phyloP scores from a whole-genome alignment of 768 basidiomycete genomes.

The Termitomyces sp. region DNA sequence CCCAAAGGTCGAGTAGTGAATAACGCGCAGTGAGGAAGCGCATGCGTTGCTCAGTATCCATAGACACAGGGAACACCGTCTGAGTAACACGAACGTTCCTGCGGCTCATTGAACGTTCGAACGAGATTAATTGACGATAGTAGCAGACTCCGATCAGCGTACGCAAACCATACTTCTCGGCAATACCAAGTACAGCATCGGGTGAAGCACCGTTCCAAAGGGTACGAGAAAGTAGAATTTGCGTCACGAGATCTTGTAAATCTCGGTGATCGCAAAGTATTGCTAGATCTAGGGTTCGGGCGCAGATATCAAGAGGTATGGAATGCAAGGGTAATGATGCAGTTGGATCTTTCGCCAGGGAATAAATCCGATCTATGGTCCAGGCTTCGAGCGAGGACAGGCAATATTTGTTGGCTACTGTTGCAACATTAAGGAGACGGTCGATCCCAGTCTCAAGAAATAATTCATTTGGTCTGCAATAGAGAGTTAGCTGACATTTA shows the following conservation, averaged over 20 bases:
- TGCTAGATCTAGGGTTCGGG: slow-evolving; percentile 48
- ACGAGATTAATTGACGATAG: slow-evolving; percentile 41
- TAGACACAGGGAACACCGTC: slow-evolving; percentile 23
- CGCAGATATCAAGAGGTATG: slow-evolving; percentile 29
- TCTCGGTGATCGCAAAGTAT: slow-evolving; percentile 40
- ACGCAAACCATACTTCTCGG: slow-evolving; percentile 32
- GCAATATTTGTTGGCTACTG: slow-evolving; percentile 43
- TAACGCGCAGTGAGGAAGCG: slow-evolving; percentile 54
- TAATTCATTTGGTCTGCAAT: slow-evolving; percentile 31
- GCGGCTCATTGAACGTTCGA: slow-evolving; percentile 24
- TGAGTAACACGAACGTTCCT: slow-evolving; percentile 22
- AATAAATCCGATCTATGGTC: slow-evolving; percentile 37
- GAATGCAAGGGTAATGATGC: slow-evolving; percentile 24
- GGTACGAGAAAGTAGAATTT: slow-evolving; percentile 45
- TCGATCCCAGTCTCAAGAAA: slow-evolving; percentile 31
- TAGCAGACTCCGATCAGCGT: slow-evolving; percentile 47
- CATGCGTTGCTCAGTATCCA: slow-evolving; percentile 33
- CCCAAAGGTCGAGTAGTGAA: slow-evolving; percentile 52
- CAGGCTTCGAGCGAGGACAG: slow-evolving; percentile 39
- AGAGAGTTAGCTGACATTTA: not conserved
- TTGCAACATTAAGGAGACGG: slow-evolving; percentile 40
- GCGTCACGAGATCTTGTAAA: slow-evolving; percentile 43
- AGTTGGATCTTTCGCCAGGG: slow-evolving; percentile 23
- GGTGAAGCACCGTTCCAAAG: slow-evolving; percentile 49
- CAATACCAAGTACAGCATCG: slow-evolving; percentile 43